Evolutionary conservation across 2,329 filamentous ascomycete species (phyloP), one percentile per base, ranked within the genome.

Genomic region (Lecanicillium sp.): DNA sequence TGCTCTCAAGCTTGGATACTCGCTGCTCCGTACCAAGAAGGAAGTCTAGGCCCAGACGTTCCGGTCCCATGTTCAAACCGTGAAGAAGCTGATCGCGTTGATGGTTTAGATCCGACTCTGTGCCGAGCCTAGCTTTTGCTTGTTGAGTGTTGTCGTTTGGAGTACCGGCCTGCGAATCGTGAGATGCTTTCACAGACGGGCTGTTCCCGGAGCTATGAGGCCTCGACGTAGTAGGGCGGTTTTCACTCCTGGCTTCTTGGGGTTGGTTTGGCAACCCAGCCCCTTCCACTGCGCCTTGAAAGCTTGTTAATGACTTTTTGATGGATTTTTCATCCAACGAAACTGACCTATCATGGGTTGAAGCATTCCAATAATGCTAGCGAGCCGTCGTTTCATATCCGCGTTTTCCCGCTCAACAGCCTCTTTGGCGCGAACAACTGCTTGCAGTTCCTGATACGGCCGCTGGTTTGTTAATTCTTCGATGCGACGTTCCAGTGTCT

Each of bases 371-470:
- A 88, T 61, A 29, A 87, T 73, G 22, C 72, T 70, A 41, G 76
- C 71, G 48, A 94, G 62, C 22, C 79, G 74, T 54, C 75, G 70
- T 52, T 79, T 81, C 46, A 94, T 81, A 46, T 89, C 83, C 44
- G 77, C 75, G 64, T 92, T 90, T 62, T 94, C 86, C 22, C 77
- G 75, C 62, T 87, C 77, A 38, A 87, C 76, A 12, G 74, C 73
- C 54, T 90, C 83, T 64, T 87, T 89, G 59, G 87, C 80, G 22
- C 77, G 71, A 40, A 90, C 60, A 9, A 79, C 84, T 19, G 76
- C 69, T 59, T 94, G 85, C 15, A 94, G 73, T 55, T 95, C 87
- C 55, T 85, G 80, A 51, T 88, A 89, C 0, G 86, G 85, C 58
- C 89, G 80, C 61, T 87, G 83, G 41, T 74, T 81, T 41, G 84